Evolutionary conservation across 2,329 filamentous ascomycete species (phyloP).

Genomic region (Metarhizium guizhouense): DNA sequence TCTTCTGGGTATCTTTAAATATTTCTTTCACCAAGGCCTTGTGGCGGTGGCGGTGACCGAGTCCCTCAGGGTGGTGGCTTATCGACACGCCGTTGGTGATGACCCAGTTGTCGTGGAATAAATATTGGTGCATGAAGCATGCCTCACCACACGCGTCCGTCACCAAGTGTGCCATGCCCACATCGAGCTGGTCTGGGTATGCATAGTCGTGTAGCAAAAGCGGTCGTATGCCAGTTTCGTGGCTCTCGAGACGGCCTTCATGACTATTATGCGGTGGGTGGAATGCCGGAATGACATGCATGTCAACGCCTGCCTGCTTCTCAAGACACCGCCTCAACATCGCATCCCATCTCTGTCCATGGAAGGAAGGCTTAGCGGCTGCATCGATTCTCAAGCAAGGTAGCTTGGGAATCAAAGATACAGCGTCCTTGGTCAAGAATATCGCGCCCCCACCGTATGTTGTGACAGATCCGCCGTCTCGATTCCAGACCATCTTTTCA

Average conservation of each 20-base stretch:
- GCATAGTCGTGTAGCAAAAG: constrained; percentile 31
- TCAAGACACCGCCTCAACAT: constrained; percentile 32
- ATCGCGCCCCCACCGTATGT: constrained; percentile 37
- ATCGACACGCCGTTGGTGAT: constrained; percentile 38
- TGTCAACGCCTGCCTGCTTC: constrained; percentile 22
- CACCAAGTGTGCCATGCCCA: constrained; percentile 32
- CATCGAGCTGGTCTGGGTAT: constrained; percentile 28
- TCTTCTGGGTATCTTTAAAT: constrained; percentile 5
- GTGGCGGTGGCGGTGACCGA: constrained; percentile 10
- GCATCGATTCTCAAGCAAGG: constrained; percentile 24
- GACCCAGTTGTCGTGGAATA: constrained; percentile 37
- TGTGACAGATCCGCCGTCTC: constrained; percentile 23
- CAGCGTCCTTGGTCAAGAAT: constrained; percentile 28
- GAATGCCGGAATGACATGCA: constrained; percentile 34
- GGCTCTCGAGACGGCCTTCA: constrained; percentile 19
- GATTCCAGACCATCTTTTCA: constrained; percentile 33
- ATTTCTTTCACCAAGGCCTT: neutral
- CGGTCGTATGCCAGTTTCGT: constrained; percentile 31
- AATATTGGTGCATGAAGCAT: constrained; percentile 38
- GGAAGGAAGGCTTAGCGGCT: constrained; percentile 7
- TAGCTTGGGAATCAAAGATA: constrained; percentile 24
- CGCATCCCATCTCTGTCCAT: constrained; percentile 29
- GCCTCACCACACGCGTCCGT: constrained; percentile 33
- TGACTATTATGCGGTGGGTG: constrained; percentile 28
- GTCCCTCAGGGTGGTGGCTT: constrained; percentile 30